Conservation (phyloP, 108 stramenopile genomes). For the Discostella stelligeroides region DNA sequence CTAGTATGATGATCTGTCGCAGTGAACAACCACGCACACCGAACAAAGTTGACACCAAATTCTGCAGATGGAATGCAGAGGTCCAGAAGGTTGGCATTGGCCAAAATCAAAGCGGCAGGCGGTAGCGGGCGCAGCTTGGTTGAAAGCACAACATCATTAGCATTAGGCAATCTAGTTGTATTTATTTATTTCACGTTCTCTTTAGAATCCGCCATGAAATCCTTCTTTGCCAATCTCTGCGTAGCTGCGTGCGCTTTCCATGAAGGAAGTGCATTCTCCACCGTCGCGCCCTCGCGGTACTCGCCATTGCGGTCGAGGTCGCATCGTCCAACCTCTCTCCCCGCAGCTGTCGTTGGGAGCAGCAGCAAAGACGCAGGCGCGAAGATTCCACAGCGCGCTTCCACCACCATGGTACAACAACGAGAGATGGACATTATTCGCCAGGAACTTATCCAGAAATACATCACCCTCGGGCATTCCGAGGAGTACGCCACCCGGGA, state of each 20-base stretch:
- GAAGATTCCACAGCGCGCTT: conserved; percentile 1
- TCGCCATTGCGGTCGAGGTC: neutral
- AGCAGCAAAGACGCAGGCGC: conserved; percentile 17
- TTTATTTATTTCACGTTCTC: neutral
- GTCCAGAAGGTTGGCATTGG: no score
- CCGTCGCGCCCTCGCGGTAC: conserved; percentile 4
- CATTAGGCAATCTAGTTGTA: no score
- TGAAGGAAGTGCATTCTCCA: neutral
- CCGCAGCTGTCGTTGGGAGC: conserved; percentile 36
- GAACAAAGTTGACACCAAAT: no score
- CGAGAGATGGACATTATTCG: conserved; percentile 43
- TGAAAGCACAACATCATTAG: no score
- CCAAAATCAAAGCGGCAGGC: no score
- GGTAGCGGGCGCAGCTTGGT: no score
- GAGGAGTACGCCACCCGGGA: conserved; percentile 43
- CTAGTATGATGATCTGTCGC: no score
- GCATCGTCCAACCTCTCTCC: conserved; percentile 18
- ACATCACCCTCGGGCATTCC: conserved; percentile 42
- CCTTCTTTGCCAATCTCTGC: conserved; percentile 3
- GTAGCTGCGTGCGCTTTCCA: conserved; percentile 9
- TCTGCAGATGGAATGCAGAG: no score
- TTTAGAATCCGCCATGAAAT: neutral
- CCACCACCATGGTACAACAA: conserved; percentile 34
- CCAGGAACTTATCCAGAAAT: conserved; percentile 46
- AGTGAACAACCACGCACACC: no score